Conservation (phyloP, 2,329 filamentous ascomycete genomes). For the Sporothrix variecibatus region DNA sequence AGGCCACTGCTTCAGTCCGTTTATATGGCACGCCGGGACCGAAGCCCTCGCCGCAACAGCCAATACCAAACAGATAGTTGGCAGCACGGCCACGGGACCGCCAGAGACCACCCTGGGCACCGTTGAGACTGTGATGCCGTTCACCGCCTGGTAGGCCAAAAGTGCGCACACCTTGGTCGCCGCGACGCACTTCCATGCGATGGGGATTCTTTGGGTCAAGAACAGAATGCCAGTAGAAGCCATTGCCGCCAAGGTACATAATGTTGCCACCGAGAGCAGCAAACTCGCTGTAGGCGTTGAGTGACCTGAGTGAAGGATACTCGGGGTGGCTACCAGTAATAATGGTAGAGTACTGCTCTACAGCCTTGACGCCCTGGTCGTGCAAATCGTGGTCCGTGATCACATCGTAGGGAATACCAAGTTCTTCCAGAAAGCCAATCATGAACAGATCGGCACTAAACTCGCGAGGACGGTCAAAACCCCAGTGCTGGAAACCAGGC, state of each 20-base stretch:
- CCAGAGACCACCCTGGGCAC: conserved; percentile 39
- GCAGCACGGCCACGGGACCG: conserved; percentile 37
- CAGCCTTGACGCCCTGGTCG: conserved; percentile 29
- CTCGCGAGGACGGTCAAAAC: conserved; percentile 38
- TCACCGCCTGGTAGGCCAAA: background rate
- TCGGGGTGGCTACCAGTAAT: conserved; percentile 41
- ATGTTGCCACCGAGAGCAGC: conserved; percentile 38
- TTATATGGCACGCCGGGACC: conserved; percentile 34
- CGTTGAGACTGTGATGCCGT: conserved; percentile 34
- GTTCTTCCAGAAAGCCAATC: conserved; percentile 39
- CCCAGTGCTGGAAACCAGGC: conserved; percentile 42
- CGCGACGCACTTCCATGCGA: background rate
- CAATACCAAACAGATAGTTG: conserved; percentile 39
- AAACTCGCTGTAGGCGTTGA: conserved; percentile 37
- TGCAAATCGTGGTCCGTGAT: conserved; percentile 43
- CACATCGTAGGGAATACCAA: conserved; percentile 38
- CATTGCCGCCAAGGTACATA: conserved; percentile 44
- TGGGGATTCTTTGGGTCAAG: conserved; percentile 37
- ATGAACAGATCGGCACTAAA: conserved; percentile 39
- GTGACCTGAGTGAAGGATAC: conserved; percentile 37
- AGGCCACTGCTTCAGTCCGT: conserved; percentile 20
- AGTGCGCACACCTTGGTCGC: background rate
- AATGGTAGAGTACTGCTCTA: conserved; percentile 34
- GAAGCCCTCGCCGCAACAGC: conserved; percentile 37
- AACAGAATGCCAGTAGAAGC: conserved; percentile 41